Conservation (phyloP, 2,329 filamentous ascomycete genomes). For the Stagonosporopsis vannaccii region DNA sequence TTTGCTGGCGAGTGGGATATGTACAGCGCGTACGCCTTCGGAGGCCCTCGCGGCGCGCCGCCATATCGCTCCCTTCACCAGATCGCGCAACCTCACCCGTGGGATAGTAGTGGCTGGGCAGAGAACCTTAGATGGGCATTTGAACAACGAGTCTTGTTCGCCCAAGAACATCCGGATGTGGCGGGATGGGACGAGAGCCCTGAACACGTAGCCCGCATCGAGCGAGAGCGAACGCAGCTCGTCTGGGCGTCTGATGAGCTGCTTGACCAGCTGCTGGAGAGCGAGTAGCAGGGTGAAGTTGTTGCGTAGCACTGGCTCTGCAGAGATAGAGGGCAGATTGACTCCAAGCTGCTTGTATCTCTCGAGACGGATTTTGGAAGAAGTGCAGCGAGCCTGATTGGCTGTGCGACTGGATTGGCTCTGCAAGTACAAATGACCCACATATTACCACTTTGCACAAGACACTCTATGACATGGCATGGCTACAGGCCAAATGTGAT, state of each 20-base stretch:
- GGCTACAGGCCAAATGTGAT: not conserved
- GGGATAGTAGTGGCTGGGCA: constrained; percentile 32
- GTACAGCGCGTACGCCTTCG: constrained; percentile 25
- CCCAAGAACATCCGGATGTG: constrained; percentile 8
- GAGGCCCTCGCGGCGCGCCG: constrained; percentile 22
- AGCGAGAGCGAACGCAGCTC: constrained; percentile 20
- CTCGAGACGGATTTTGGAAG: not conserved
- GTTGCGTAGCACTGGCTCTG: not conserved
- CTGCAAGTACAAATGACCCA: not conserved
- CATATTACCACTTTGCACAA: not conserved
- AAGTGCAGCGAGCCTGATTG: no score
- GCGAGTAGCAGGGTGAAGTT: not conserved
- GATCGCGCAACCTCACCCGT: constrained; percentile 17
- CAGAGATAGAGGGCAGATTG: not conserved
- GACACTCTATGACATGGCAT: not conserved
- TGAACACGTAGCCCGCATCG: constrained; percentile 33
- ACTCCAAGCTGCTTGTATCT: not conserved
- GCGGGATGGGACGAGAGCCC: constrained; percentile 34
- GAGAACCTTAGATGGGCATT: constrained; percentile 36
- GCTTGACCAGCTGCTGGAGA: constrained; percentile 16
- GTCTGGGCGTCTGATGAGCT: constrained; percentile 33
- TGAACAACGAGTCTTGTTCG: constrained; percentile 26
- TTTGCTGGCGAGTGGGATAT: constrained; percentile 13
- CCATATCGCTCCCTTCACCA: constrained; percentile 30
- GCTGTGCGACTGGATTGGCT: not conserved